phyloP scores from a whole-genome alignment of 768 basidiomycete species.

The Collybia mongolica region DNA sequence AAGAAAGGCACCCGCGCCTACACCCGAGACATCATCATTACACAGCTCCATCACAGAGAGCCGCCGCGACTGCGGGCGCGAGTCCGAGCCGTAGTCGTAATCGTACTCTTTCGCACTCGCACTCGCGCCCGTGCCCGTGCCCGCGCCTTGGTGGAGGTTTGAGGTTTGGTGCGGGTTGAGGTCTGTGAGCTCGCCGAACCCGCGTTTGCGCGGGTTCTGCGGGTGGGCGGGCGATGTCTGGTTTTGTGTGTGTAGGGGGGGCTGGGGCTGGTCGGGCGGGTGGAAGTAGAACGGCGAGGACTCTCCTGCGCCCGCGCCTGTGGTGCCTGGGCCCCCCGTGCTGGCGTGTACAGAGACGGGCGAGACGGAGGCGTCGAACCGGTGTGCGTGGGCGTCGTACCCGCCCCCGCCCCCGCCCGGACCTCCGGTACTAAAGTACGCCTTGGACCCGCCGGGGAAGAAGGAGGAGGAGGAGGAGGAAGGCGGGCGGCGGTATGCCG shows the following conservation, averaged over 20 bases:
- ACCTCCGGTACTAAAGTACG: conserved; percentile 1
- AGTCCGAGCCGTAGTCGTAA: conserved; percentile 72
- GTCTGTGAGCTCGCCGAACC: conserved; percentile 57
- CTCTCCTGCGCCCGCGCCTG: conserved; percentile 30
- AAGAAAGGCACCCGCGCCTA: conserved; percentile 28
- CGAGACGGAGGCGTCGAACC: conserved; percentile 5
- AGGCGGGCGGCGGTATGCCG: conserved; percentile 53
- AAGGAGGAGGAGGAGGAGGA: conserved; percentile 61
- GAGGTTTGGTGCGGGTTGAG: conserved; percentile 20
- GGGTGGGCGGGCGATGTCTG: conserved; percentile 6
- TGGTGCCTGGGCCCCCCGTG: background rate
- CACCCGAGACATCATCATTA: conserved; percentile 54
- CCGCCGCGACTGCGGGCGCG: conserved; percentile 75
- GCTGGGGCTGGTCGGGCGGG: conserved; percentile 48
- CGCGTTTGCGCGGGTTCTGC: conserved; percentile 57
- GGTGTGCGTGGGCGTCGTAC: conserved; percentile 1
- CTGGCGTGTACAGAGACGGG: conserved; percentile 2
- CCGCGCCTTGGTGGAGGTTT: no score
- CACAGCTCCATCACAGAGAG: conserved; percentile 89
- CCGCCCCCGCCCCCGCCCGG: conserved; percentile 10
- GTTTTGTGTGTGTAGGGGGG: no score
- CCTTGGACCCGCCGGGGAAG: conserved; percentile 45
- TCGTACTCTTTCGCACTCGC: no score
- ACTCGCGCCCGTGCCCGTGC: no score
- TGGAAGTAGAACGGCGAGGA: conserved; percentile 78